Evolutionary conservation across 2,329 filamentous ascomycete genomes (phyloP).

Genomic region (Aspergillus sp.): DNA sequence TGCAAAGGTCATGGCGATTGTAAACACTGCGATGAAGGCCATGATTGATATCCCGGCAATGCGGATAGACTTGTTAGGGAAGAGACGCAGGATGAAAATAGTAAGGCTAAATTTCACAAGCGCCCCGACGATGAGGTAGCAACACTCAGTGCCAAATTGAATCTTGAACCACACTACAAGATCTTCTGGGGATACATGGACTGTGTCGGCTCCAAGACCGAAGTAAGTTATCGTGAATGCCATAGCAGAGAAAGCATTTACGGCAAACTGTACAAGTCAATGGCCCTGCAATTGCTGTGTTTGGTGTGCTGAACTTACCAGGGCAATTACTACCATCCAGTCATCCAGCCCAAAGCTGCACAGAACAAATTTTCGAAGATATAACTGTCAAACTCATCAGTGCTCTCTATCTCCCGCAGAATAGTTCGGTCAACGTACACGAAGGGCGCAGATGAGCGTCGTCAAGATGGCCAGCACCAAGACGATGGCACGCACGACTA

Average conservation of each 20-base stretch:
- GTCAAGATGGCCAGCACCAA: neutral
- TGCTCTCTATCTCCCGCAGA: neutral
- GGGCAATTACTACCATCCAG: conserved; percentile 2
- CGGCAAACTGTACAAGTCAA: neutral
- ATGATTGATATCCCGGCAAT: conserved; percentile 9
- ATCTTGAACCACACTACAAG: neutral
- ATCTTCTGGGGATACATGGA: neutral
- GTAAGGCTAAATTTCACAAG: conserved; percentile 15
- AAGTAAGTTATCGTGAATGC: conserved; percentile 15
- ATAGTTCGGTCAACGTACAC: neutral
- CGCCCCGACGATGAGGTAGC: conserved; percentile 3
- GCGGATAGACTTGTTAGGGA: conserved; percentile 12
- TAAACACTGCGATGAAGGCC: conserved; percentile 14
- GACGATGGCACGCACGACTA: neutral
- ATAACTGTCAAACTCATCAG: neutral
- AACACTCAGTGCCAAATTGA: neutral
- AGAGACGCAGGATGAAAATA: conserved; percentile 20
- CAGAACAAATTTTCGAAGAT: neutral
- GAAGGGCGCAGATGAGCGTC: neutral
- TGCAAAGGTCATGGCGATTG: conserved; percentile 15
- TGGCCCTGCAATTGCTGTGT: neutral
- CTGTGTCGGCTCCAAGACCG: conserved; percentile 10
- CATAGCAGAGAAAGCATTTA: conserved; percentile 2
- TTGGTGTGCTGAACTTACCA: neutral
- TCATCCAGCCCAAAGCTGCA: conserved; percentile 1